Percentiles rank a stretch among this genome's conserved stretches.
phyloP scores from a whole-genome alignment of 768 basidiomycete genomes.

The Trametes elegans region DNA sequence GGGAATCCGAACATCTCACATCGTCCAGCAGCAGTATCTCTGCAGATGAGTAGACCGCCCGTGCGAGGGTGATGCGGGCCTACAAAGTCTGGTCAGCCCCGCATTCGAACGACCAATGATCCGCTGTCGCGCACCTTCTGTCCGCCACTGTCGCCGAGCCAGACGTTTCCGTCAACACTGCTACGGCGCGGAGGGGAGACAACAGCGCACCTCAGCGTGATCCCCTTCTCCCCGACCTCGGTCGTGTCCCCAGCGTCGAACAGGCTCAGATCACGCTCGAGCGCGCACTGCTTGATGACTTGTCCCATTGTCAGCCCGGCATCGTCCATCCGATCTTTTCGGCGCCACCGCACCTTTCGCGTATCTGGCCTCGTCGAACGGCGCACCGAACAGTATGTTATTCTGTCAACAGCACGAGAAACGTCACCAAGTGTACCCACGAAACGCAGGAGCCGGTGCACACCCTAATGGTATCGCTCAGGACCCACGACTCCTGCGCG shows the following conservation, averaged over 20 bases:
- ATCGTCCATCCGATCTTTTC: background rate
- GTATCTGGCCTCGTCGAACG: slow-evolving; percentile 44
- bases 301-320: background rate
- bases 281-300: slow-evolving; percentile 39
- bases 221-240: slow-evolving; percentile 58
- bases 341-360: slow-evolving; percentile 29
- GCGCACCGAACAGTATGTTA: slow-evolving; percentile 49
- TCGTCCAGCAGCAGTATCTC: slow-evolving; percentile 71
- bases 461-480: slow-evolving; percentile 71
- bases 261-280: slow-evolving; percentile 45
- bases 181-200: too few relatives aligned
- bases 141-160: slow-evolving; percentile 34
- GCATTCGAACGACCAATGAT: background rate
- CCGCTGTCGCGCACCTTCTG: too few relatives aligned
- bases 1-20: slow-evolving; percentile 31
- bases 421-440: too few relatives aligned
- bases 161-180: too few relatives aligned
- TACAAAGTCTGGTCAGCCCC: slow-evolving; percentile 28
- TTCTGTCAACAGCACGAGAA: too few relatives aligned
- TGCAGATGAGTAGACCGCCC: slow-evolving; percentile 60
- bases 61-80: slow-evolving; percentile 54
- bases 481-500: slow-evolving; percentile 82
- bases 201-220: slow-evolving; percentile 36
- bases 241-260: slow-evolving; percentile 50
- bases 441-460: too few relatives aligned